Base-by-base conservation (phyloP, 2,329 filamentous ascomycete genomes). In the Colletotrichum gigasporum region DNA sequence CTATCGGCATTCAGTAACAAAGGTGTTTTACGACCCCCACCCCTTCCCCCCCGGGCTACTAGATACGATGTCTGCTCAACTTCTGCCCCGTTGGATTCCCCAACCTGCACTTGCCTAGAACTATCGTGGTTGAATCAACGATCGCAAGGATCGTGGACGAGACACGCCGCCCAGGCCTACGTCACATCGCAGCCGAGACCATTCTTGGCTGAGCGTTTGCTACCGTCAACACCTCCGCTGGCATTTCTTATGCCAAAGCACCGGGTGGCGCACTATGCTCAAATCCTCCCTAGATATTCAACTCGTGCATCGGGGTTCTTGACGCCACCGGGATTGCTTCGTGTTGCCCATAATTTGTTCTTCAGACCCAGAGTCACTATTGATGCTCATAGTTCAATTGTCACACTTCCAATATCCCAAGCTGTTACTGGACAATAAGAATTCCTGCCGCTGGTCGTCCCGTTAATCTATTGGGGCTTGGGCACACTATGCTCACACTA, bases 201-300 rank as follows among this genome's bases (percentile, higher is more conserved):
- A 77, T 91, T 32, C 73, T 84, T 41, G 88, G 87, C 35, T 59
- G 76, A 69, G 63, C 72, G n/a, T 63, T 75, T 2, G 70, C 73
- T 3, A 75, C 77, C 24, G 82, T 93, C 18, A 91, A 95, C 61
- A 86, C 82, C 24, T 94, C 92, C 79, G 87, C 85, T 58, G 91
- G 89, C 20, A 92, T 96, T 59, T 92, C 91, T 3, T 96, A 89
- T 71, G 91, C 91, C 2, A 81, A 92, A 66, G 84, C 91, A 2
- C 92, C 92, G 0, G 82, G 85, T 0, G 91, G 90, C 0, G 74
- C 81, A 3, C 79, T 93, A 22, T 88, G 92, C 14, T 83, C 96
- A 32, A 89, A 85, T 71, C 89, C 90, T 6, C 92, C 92, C 1
- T 83, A 88, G 71, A 80, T 84, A 7, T 77, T 92, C 14, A 86